Evolutionary conservation across 2,329 filamentous ascomycete genomes (phyloP), one percentile per base, ranked within the genome.

Genomic region (Xylariaceae sp.): DNA sequence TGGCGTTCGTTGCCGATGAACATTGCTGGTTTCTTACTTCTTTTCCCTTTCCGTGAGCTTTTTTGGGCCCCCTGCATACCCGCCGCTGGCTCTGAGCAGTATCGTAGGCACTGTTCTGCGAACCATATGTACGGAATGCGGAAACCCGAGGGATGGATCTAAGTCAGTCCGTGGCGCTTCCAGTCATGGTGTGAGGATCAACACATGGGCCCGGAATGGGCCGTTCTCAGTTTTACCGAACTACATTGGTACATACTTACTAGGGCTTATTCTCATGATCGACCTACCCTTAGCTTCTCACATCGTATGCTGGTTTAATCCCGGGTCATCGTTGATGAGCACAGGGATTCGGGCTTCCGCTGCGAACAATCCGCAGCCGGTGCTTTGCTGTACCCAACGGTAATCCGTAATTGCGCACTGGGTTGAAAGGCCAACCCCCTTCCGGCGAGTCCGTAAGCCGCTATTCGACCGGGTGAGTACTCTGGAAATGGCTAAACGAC

Each of bases 401-500:
- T 42, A 42, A 30, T 30, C 23, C 23, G 13, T 15, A 45, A 6
- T 45, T 45, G 11, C 2, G 2, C 13, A 45, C 42, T 15, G 42
- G 37, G 37, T n/a, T 15, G 42, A 15, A 45, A 6, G 42, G 13
- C 13, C 42, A n/a, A 15, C n/a, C 42, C 42, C 42, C 42, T 45
- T n/a, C 42, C 10, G 42, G 42, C n/a, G 5, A 15, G 10, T 13
- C 42, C 13, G 13, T 45, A n/a, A 45, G 42, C 42, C 13, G 42
- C n/a, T 45, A 49, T 49, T 23, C 17, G 17, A 30, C 8, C 4
- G 30, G 42, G 17, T 10, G 47, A 49, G 17, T 30, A 10, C 6
- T 17, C 17, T 18, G 8, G 4, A 9, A 9, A 30, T 18, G 17
- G 11, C 86, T 6, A 83, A 84, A 15, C 86, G 83, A 80, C 11